These are phyloP conservation scores for Chrysoporthe cubensis DNA, from an alignment of 2,329 filamentous ascomycete species.

Conservation along the genomic window DNA sequence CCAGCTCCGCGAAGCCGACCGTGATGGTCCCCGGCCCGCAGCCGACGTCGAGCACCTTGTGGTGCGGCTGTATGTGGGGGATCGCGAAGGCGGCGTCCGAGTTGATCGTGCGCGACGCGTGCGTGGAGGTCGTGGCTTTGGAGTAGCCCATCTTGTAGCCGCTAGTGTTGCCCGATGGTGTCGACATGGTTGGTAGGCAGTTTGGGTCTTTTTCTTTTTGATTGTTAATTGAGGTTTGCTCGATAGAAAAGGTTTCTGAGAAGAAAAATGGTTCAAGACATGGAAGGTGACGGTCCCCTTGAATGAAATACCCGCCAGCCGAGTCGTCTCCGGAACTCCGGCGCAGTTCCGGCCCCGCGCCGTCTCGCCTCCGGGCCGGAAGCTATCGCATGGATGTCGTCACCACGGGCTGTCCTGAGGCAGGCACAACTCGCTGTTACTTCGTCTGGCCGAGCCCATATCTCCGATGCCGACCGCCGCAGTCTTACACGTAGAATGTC, in stretches of 20 bases:
- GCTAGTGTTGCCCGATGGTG: not conserved
- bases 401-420: too few species aligned
- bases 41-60: constrained; percentile 21
- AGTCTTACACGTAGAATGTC: too few species aligned
- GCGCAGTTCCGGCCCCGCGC: constrained; percentile 7
- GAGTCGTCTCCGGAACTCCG: not conserved
- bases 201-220: not conserved
- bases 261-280: not conserved
- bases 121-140: constrained; percentile 10
- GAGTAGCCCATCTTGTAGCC: constrained; percentile 24
- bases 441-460: too few species aligned
- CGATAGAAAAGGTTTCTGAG: not conserved
- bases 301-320: not conserved
- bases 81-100: constrained; percentile 22
- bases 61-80: constrained; percentile 17
- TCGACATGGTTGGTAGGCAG: not conserved
- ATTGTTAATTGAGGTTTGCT: not conserved
- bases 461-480: too few species aligned
- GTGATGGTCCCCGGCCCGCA: constrained; percentile 27
- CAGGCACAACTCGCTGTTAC: too few species aligned
- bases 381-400: too few species aligned
- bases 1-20: constrained; percentile 15
- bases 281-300: not conserved
- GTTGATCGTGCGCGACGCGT: constrained; percentile 24
- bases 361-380: not conserved